Evolutionary conservation across 805 yeast genomes (phyloP), one percentile per base, ranked within the genome.

Genomic region (Starmera amethionina): DNA sequence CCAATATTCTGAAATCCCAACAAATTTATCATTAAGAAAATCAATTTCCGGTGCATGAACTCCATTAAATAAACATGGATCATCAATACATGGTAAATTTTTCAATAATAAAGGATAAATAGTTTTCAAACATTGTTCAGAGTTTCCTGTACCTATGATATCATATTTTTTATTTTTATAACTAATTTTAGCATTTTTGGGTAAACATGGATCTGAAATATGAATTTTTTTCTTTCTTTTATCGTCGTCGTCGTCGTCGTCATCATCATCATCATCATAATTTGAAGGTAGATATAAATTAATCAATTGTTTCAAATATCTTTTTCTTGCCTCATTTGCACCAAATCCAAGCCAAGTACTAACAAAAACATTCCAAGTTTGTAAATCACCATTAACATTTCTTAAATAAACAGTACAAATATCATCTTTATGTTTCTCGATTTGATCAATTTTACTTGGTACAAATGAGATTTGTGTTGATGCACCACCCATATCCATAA

Each of bases 401-500:
- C 88, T 72, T 42, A 93, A 62, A 13, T 70, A 67, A 2, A 93
- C 73, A 2, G 67, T 70, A 27, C 81, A 75, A 40, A 89, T 69
- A 56, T 88, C 95, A 40, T 89, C 89, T 34, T 63, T 56, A 57
- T 87, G 95, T 46, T 71, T 72, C 22, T 57, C 61, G 8, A 82
- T 60, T 45, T 86, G 88, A n/a, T 71, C 65, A 4, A 52, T 46
- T 33, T 72, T 69, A 4, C 78, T 72, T 0, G 97, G 97, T 8
- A 84, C 88, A 69, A 89, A 93, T 8, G 97, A 95, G 18, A 93
- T 75, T 56, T 93, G 98, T 0, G 96, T 87, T 2, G 96, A 87
- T 0, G 98, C 98, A 12, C 98, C 98, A 13, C 98, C 98, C 98
- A 93, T 93, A 59, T 93, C 98, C 90, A 93, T 82, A 51, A 93